Base-by-base conservation (phyloP, 768 basidiomycete genomes). In the Lentinula edodes region DNA sequence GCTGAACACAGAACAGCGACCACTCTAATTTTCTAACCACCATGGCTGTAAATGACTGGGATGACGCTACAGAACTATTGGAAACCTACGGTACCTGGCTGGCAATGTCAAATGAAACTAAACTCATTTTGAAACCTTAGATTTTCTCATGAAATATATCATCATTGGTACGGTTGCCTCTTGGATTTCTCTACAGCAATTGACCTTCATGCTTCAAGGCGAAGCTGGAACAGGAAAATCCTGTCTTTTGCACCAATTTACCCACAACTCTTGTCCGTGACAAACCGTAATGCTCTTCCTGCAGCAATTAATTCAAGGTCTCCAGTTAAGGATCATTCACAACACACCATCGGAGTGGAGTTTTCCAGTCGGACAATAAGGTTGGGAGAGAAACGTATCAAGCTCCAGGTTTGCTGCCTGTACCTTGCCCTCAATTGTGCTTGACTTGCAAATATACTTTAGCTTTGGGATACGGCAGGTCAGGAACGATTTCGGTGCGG, bases 111-210 rank as follows among this genome's bases (percentile, higher is more conserved):
- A 50, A 28, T 20, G 38, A 28, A 38, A 61, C 54, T 61, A 56
- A 62, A 62, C 57, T 66, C 66, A 69, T 64, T 66, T 48, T 42
- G 38, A 9, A 7, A 15, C 50, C 61, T 50, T 74, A 97, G 97
- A 99, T 77, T 98, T 97, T 74, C 84, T 99, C 66, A 93, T 98
- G 88, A 99, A 99, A 78, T 94, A 95, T 76, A 97, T 98, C 71
- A 85, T 98, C 66, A 93, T 98, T 68, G 96, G 96, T 93, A 66
- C 62, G 80, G 23, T 55, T 52, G 51, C 51, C 52, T 18, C 53
- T 61, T 39, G 61, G 65, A 52, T 41, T 36, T 13, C 55, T 36
- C 60, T 62, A 51, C 60, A 54, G 58, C 59, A 61, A 36, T 39
- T 56, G 58, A 59, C 34, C 15, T 23, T 35, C 15, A n/a, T 36